Conservation (phyloP, 192 early-diverging fungal genomes). For the Linnemannia elongata region DNA sequence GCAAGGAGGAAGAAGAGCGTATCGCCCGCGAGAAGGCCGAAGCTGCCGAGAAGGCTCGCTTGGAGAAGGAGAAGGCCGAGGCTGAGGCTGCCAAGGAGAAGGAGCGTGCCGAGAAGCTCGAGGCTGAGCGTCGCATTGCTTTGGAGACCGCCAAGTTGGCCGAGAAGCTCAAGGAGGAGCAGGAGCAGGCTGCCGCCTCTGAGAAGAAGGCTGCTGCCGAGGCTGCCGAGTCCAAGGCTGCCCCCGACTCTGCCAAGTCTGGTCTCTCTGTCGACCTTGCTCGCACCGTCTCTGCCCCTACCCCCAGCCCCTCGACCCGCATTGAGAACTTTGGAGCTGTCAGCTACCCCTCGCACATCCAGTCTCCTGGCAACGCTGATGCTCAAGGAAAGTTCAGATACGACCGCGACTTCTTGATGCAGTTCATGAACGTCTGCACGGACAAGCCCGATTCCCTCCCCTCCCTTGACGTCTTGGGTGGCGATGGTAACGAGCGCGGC, state of each 20-base stretch:
- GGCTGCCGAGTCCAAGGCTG: conserved; percentile 33
- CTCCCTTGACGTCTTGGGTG: conserved; percentile 64
- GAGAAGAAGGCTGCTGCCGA: conserved; percentile 43
- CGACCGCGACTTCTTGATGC: conserved; percentile 82
- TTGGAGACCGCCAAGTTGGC: conserved; percentile 48
- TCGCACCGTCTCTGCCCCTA: conserved; percentile 59
- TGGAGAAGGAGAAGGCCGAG: conserved; percentile 31
- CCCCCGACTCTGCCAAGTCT: conserved; percentile 46
- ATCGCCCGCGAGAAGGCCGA: conserved; percentile 49
- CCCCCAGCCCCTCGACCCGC: conserved; percentile 55
- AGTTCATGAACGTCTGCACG: conserved; percentile 75
- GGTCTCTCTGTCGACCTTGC: conserved; percentile 56
- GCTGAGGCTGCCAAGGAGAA: conserved; percentile 43
- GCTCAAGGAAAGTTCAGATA: conserved; percentile 76
- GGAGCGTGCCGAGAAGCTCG: conserved; percentile 30
- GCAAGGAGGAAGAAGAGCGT: conserved; percentile 44
- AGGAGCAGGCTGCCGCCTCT: conserved; percentile 39
- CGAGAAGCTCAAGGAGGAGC: conserved; percentile 33
- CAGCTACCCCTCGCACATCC: conserved; percentile 63
- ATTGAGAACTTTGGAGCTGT: conserved; percentile 64
- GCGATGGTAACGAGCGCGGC: conserved; percentile 57
- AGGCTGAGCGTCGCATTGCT: conserved; percentile 37
- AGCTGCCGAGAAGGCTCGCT: conserved; percentile 42
- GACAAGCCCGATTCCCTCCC: conserved; percentile 72
- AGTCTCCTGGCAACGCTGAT: conserved; percentile 67